A percentile compares a stretch with the other conserved stretches of the same genome.
Evolutionary conservation across 345 rosid genomes (phyloP).

Genomic region (Hibiscus mutabilis): DNA sequence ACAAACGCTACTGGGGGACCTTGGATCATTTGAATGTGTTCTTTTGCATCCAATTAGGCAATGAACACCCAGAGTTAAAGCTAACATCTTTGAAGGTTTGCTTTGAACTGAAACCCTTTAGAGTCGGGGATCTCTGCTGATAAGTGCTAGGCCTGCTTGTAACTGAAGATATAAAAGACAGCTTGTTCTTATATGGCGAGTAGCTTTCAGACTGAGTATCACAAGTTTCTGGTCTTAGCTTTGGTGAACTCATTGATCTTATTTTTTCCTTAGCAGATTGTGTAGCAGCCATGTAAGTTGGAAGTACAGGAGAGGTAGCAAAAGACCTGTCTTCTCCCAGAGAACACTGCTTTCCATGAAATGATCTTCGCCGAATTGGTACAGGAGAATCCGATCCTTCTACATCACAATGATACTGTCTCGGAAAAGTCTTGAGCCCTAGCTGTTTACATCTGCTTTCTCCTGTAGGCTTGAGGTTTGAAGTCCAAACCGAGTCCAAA

Average conservation of each 20-base stretch:
- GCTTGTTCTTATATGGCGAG: slow-evolving; percentile 69
- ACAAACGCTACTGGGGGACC: background rate
- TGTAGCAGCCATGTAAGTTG: slow-evolving; percentile 91
- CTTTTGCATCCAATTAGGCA: slow-evolving; percentile 36
- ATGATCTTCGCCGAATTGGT: slow-evolving; percentile 33
- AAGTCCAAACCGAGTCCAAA: slow-evolving; percentile 44
- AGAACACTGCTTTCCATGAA: slow-evolving; percentile 52
- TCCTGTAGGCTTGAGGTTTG: slow-evolving; percentile 31
- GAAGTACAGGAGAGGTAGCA: slow-evolving; percentile 34
- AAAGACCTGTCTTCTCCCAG: slow-evolving; percentile 54
- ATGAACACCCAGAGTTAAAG: slow-evolving; percentile 48
- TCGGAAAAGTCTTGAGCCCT: slow-evolving; percentile 33
- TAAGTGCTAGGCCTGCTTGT: slow-evolving; percentile 31
- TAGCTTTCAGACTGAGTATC: slow-evolving; percentile 70
- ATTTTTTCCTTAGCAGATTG: slow-evolving; percentile 82
- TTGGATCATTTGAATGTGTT: slow-evolving; percentile 27
- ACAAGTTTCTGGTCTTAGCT: slow-evolving; percentile 35
- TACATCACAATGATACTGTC: slow-evolving; percentile 14
- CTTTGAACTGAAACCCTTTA: slow-evolving; percentile 29
- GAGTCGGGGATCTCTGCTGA: slow-evolving; percentile 78
- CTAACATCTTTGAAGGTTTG: slow-evolving; percentile 41
- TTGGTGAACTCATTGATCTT: slow-evolving; percentile 73
- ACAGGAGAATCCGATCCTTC: slow-evolving; percentile 12
- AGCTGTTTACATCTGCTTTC: slow-evolving; percentile 35
- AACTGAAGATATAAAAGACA: slow-evolving; percentile 35